Conservation (phyloP, 2,329 filamentous ascomycete genomes). For the Didymella arachidicola region DNA sequence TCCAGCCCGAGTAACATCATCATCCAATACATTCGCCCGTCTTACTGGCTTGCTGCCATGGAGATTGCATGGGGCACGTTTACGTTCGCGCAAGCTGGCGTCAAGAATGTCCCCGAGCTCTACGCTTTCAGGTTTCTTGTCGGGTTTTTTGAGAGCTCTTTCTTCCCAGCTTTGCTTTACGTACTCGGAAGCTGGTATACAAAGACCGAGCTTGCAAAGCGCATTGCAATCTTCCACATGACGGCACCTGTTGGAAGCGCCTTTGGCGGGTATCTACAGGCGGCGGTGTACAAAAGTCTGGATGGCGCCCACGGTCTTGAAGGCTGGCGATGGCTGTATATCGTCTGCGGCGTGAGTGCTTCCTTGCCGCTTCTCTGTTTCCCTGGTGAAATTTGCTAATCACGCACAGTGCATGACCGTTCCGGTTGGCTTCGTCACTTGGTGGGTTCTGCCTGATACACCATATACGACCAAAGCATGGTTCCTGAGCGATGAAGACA, state of each 20-base stretch:
- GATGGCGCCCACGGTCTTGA: not conserved
- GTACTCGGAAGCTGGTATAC: not conserved
- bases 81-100: not conserved
- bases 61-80: slow-evolving; percentile 5
- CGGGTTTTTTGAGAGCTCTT: not conserved
- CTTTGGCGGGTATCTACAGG: slow-evolving; percentile 9
- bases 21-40: slow-evolving; percentile 7
- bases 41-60: slow-evolving; percentile 10
- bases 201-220: not conserved
- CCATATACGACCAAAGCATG: not conserved
- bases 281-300: slow-evolving; percentile 6
- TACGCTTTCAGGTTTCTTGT: not conserved
- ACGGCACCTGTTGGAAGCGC: not conserved
- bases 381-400: not conserved
- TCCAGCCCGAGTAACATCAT: slow-evolving; percentile 8
- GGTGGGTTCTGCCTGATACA: not conserved
- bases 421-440: not conserved
- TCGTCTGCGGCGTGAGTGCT: not conserved
- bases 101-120: not conserved
- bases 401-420: not conserved
- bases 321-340: not conserved
- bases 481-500: not conserved
- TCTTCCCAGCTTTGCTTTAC: not conserved
- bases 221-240: slow-evolving; percentile 1
- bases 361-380: too few species aligned